These are phyloP conservation scores for Phytophthora lateralis DNA, from an alignment of 352 stramenopile species.

Conservation along the genomic window DNA sequence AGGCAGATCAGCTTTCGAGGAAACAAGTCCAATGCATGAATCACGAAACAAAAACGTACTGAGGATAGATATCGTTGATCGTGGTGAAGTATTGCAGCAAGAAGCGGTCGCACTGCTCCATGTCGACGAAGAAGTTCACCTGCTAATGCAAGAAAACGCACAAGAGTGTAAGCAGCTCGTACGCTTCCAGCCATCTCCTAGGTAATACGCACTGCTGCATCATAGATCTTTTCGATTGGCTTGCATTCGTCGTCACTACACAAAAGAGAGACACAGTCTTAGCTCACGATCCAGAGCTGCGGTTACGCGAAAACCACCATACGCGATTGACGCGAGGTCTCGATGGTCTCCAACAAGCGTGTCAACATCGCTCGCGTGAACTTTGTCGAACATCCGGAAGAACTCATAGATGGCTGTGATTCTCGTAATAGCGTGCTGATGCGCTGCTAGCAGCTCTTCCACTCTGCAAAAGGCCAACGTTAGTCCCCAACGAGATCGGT, in stretches of 20 bases:
- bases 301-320: conserved; percentile 2
- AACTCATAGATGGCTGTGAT: conserved; percentile 69
- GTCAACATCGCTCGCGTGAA: conserved; percentile 39
- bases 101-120: conserved; percentile 87
- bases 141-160: conserved; percentile 14
- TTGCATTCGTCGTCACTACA: conserved; percentile 40
- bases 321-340: conserved; percentile 32
- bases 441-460: conserved; percentile 64
- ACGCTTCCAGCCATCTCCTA: background rate
- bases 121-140: conserved; percentile 87
- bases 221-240: conserved; percentile 48
- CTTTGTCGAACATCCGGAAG: conserved; percentile 64
- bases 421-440: conserved; percentile 66
- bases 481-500: too few relatives aligned
- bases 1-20: background rate
- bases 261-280: background rate
- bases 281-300: background rate
- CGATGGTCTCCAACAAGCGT: conserved; percentile 36
- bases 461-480: conserved; percentile 39
- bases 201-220: conserved; percentile 39
- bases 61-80: conserved; percentile 83
- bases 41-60: conserved; percentile 44
- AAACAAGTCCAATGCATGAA: background rate
- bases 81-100: conserved; percentile 80
- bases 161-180: background rate